phyloP scores from a whole-genome alignment of 345 rosid species.

The Theobroma cacao region DNA sequence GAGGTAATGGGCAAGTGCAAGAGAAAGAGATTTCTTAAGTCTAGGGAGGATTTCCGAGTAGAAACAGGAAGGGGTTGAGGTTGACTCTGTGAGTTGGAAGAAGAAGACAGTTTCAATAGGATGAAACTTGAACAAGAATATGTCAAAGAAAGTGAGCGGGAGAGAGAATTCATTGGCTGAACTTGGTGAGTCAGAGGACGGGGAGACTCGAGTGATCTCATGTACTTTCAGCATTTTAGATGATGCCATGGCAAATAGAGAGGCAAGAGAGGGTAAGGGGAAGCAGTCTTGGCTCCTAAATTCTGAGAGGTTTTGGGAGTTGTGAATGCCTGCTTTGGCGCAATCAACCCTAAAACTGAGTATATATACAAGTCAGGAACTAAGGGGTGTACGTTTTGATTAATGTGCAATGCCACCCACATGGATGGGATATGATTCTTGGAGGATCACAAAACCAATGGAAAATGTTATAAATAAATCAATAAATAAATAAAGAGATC shows the following conservation, averaged over 20 bases:
- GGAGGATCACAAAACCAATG: too few species aligned
- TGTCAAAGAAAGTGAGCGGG: slow-evolving; percentile 31
- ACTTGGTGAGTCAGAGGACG: slow-evolving; percentile 3
- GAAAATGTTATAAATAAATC: too few species aligned
- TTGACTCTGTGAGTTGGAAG: slow-evolving; percentile 25
- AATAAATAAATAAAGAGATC: too few species aligned
- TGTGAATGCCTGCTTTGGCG: too few species aligned
- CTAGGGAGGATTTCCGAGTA: slow-evolving; percentile 25
- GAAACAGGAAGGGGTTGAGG: slow-evolving; percentile 11
- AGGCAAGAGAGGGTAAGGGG: too few species aligned
- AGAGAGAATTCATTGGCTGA: slow-evolving; percentile 21
- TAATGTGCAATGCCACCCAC: too few species aligned
- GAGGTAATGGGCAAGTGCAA: slow-evolving; percentile 22
- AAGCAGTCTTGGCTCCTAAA: too few species aligned
- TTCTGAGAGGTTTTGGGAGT: too few species aligned
- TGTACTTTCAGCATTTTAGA: neutral
- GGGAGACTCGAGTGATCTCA: slow-evolving; percentile 23
- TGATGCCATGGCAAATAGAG: neutral
- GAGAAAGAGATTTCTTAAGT: slow-evolving; percentile 28
- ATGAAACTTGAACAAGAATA: slow-evolving; percentile 21
- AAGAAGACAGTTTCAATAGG: slow-evolving; percentile 29
- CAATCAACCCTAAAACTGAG: too few species aligned
- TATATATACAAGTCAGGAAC: too few species aligned
- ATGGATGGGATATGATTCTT: too few species aligned
- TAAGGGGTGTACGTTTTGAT: too few species aligned